Evolutionary conservation across 1,139 yeast genomes (phyloP), one percentile per base, ranked within the genome.

Genomic region (Candida sp.): DNA sequence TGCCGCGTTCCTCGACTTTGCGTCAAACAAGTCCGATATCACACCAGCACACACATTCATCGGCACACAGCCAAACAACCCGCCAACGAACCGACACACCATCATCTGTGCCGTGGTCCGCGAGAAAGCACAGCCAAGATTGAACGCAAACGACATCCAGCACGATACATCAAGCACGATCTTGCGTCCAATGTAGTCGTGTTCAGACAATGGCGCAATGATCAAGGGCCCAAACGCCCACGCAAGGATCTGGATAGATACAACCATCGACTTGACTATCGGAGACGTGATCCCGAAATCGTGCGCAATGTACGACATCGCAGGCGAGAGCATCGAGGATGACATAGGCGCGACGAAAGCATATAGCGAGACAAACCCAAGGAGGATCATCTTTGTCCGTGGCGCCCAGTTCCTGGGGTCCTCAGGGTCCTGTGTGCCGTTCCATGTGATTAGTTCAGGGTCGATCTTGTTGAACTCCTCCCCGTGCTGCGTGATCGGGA

Each of bases 211-310:
- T 3, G 81, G 81, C 2, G 81, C 77, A 48, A 77, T 72, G 17
- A 74, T 48, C 35, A 77, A 63, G 1, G 81, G 81, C 3, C 81
- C 81, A 35, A 76, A 56, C 3, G 81, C 81, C 81, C 81, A 77
- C 7, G 81, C 80, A 43, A 77, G 61, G 39, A 77, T 69, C 51
- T 75, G 80, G 40, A 77, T 77, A 7, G 80, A 74, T 3, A 75
- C 75, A 32, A 75, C 71, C 75, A 77, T 70, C 5, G 80, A 66
- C 28, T 65, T 54, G 3, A 75, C 58, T 23, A 68, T 67, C 4
- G 61, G 55, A 3, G 72, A 67, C 0, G 63, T 60, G 44, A 77
- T 73, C 44, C 63, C 57, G 56, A 77, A 76, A 11, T 74, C 77
- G 1, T 49, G 43, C 7, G 72, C 58, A 11, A 77, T 69, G 30